These are phyloP conservation scores for Beta macrorhiza DNA, from an alignment of 179 eudicot genomes.

Conservation along the genomic window DNA sequence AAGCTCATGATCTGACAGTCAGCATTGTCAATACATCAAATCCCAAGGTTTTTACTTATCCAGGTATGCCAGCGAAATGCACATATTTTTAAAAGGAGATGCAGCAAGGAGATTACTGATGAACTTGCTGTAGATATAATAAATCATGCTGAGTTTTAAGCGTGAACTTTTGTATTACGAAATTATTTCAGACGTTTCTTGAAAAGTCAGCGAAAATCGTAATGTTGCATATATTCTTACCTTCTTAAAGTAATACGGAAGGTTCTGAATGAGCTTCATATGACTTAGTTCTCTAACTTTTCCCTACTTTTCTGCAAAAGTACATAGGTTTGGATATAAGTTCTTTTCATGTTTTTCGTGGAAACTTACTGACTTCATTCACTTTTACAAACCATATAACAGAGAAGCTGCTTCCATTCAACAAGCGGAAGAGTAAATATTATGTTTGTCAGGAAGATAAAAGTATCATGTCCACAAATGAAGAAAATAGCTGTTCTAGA, in stretches of 20 bases:
- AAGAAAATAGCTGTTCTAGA: not conserved
- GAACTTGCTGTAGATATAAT: too few species aligned
- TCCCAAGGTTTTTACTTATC: slow-evolving; percentile 15
- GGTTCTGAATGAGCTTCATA: not conserved
- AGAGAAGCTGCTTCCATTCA: slow-evolving; percentile 28
- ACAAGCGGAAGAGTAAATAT: slow-evolving; percentile 21
- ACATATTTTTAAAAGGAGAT: not conserved
- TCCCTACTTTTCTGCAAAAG: too few species aligned
- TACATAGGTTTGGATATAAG: too few species aligned
- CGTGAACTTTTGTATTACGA: not conserved
- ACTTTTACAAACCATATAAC: not conserved
- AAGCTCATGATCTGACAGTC: not conserved
- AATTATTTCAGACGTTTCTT: too few species aligned
- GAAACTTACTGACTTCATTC: not conserved
- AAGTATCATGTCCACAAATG: not conserved
- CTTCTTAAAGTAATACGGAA: not conserved
- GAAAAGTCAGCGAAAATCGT: too few species aligned
- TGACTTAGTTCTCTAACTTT: too few species aligned
- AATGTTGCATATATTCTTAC: too few species aligned
- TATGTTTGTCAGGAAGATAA: slow-evolving; percentile 12
- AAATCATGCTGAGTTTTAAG: not conserved
- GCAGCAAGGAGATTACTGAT: too few species aligned
- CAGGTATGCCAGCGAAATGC: slow-evolving; percentile 5
- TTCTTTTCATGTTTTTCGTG: not conserved
- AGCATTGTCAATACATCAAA: slow-evolving; percentile 1